Percentiles rank a stretch among this genome's conserved stretches.
Conservation (phyloP, 352 stramenopile species). For the Globisporangium solare region DNA sequence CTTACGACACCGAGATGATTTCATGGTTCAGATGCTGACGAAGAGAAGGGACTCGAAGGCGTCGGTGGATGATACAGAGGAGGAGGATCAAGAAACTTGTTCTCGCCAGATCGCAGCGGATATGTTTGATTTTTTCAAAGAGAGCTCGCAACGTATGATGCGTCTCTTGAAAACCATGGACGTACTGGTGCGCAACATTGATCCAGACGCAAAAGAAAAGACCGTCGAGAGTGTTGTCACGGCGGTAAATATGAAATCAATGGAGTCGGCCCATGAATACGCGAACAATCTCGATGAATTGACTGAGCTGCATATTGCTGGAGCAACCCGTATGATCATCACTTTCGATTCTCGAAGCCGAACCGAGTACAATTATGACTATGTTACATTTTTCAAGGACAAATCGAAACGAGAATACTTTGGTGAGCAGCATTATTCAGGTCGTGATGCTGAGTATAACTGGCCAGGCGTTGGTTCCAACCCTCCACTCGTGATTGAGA, state of each 20-base stretch:
- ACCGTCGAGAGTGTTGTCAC: conserved; percentile 41
- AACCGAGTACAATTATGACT: conserved; percentile 88
- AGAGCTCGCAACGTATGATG: conserved; percentile 25
- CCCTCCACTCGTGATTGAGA: conserved; percentile 71
- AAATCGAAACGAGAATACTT: conserved; percentile 49
- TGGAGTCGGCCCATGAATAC: conserved; percentile 85
- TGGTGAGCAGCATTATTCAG: conserved; percentile 69
- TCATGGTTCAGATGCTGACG: conserved; percentile 10
- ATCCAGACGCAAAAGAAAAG: conserved; percentile 23
- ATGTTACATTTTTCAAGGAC: conserved; percentile 85
- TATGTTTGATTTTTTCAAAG: conserved; percentile 16
- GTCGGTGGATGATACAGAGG: neutral
- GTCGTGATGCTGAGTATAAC: conserved; percentile 67
- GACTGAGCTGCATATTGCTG: conserved; percentile 66
- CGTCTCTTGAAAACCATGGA: conserved; percentile 34
- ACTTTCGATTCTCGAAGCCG: conserved; percentile 74
- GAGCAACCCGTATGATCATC: conserved; percentile 68
- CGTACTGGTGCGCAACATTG: conserved; percentile 23
- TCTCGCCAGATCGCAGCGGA: neutral
- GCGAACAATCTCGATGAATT: conserved; percentile 71
- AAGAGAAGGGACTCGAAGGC: neutral
- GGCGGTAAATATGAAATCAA: conserved; percentile 38
- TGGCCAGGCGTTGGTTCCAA: conserved; percentile 70
- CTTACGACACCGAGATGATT: conserved; percentile 20
- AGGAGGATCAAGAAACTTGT: neutral